phyloP scores from a whole-genome alignment of 2,329 filamentous ascomycete genomes.

The Sarocladiaceae sp. region DNA sequence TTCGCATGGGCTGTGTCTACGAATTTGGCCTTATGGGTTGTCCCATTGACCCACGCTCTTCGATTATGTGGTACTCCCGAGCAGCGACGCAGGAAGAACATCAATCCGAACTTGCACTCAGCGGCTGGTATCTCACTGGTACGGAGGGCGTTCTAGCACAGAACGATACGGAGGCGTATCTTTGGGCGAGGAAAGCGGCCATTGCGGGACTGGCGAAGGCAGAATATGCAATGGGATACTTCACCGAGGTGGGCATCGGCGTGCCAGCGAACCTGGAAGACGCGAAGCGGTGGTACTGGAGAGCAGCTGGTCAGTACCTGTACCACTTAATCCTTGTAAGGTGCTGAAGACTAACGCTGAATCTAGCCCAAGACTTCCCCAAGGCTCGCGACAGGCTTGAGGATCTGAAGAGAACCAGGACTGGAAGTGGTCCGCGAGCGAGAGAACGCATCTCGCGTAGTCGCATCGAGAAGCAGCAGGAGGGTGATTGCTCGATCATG shows the following conservation, averaged over 20 bases:
- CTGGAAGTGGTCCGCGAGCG: conserved; percentile 62
- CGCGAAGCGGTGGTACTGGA: conserved; percentile 97
- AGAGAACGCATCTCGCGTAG: conserved; percentile 78
- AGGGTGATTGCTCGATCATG: conserved; percentile 86
- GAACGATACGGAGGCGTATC: conserved; percentile 91
- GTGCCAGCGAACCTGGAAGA: conserved; percentile 83
- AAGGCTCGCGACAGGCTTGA: conserved; percentile 91
- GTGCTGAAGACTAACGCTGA: not conserved
- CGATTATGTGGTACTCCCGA: conserved; percentile 90
- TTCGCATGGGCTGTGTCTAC: conserved; percentile 79
- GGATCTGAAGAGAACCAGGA: conserved; percentile 79
- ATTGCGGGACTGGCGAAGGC: conserved; percentile 85
- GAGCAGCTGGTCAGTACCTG: conserved; percentile 78
- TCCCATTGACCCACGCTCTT: conserved; percentile 75
- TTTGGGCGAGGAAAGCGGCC: conserved; percentile 94
- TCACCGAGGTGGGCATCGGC: conserved; percentile 92
- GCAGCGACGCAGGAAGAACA: conserved; percentile 93
- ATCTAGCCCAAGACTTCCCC: conserved; percentile 82
- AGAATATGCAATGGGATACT: conserved; percentile 96
- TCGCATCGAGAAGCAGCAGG: conserved; percentile 71
- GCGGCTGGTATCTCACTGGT: conserved; percentile 94
- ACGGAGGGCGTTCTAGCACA: conserved; percentile 83
- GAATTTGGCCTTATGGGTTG: conserved; percentile 86
- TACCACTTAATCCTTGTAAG: conserved; percentile 14
- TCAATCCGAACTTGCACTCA: conserved; percentile 79